Base-by-base conservation (phyloP, 805 yeast species). In the Yamadazyma akitaensis region DNA sequence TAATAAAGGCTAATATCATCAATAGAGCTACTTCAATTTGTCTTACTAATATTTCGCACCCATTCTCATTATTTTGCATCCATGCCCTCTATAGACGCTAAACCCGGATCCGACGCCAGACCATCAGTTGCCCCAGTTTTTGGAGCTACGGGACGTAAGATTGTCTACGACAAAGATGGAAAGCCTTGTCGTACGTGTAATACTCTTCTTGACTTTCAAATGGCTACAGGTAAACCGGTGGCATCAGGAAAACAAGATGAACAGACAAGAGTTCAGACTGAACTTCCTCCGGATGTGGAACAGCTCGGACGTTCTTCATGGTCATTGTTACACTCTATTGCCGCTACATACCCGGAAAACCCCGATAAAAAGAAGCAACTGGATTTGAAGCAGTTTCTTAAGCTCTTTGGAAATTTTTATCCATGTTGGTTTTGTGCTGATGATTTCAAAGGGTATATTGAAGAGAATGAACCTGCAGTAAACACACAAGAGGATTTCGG, bases 111-210 rank as follows among this genome's bases (percentile, higher is more conserved):
- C 5, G 32, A 28, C 10, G 9, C n/a, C n/a, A 28, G 9, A 28
- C 32, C 32, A 12, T 9, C 32, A 12, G 12, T 13, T 12, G 32
- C 32, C 5, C 32, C 32, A 28, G 9, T 28, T 28, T 54, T 72
- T 41, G 88, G 88, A 0, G 70, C 77, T 2, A 61, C 77, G 18
- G 96, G 96, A 0, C 72, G 84, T 40, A 80, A 79, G 54, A 84
- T 89, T 48, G 65, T 88, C 18, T 81, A 87, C 47, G 97, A 88
- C 59, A 83, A 88, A 61, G 85, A 92, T 64, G 98, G 98, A 0
- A 91, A 88, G 64, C 97, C 97, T 48, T 92, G 99, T 60, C 92
- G 97, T 43, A 70, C 96, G 2, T 92, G 99, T 63, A 91, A 91
- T 65, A 67, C 90, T 0, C 67, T 92, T 32, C 63, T 81, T 36